Evolutionary conservation across 495 filamentous ascomycete species (phyloP), one percentile per base, ranked within the genome.

Genomic region (Chaetomium fimeti): DNA sequence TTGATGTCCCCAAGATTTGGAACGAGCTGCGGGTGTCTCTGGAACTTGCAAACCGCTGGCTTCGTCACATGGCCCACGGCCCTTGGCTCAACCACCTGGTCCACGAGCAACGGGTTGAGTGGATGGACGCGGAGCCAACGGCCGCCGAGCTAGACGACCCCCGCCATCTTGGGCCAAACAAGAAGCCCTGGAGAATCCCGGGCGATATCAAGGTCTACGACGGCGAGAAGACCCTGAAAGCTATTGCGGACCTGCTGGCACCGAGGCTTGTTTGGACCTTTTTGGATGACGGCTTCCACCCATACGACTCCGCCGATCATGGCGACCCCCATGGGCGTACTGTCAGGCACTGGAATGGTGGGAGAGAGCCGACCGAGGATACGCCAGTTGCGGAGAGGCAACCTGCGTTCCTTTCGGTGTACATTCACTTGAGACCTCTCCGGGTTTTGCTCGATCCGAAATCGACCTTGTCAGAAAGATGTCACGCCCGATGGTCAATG

Each of bases 21-120:
- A 2, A 54, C 9, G 56, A 60, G 38, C 7, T 65, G 18, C 12
- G 63, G 5, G 43, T 54, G 20, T 18, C 24, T 0, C 1, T 60
- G 9, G 63, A 65, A 47, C 56, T 65, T 2, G 48, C 57, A 11
- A 52, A 65, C 20, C 43, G 63, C 8, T 58, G 53, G 62, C 24
- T 64, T 20, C 27, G 54, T 25, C 11, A 48, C 40, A 63, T 63
- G 61, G 61, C 25, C 9, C 13, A 3, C 18, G 38, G 40, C 8
- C 22, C 18, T 6, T 64, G 42, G 43, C 7, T 64, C 3, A 64
- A 52, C 9, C 22, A 58, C 1, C 0, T 64, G 9, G 9, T 48
- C 1, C 13, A 43, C 5, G 55, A 36, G 20, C 1, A 5, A 0
- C 22, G 42, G 22, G 28, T 25, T 11, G 52, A 57, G 22, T 64